A percentile compares a stretch with the other conserved stretches of the same genome.
Conservation (phyloP, 2,329 filamentous ascomycete genomes). For the Beauveria asiatica region DNA sequence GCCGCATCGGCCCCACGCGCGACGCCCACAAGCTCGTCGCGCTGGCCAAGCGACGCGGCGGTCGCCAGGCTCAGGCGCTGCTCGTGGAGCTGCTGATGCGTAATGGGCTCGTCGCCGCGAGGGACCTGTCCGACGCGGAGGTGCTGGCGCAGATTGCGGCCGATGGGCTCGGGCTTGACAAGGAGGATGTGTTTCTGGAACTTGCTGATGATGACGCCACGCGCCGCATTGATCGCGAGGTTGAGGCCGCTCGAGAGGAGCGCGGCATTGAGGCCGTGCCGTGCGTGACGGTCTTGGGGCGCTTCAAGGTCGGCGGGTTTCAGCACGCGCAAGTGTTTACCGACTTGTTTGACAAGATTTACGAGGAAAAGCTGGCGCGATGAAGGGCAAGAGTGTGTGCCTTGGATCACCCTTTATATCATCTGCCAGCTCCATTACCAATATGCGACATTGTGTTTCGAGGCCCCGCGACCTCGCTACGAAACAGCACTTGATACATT, state of each 20-base stretch:
- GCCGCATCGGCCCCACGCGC: slow-evolving; percentile 35
- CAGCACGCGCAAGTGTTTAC: slow-evolving; percentile 60
- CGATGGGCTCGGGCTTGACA: slow-evolving; percentile 22
- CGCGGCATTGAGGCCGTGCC: slow-evolving; percentile 56
- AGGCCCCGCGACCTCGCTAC: neutral
- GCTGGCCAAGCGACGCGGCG: slow-evolving; percentile 26
- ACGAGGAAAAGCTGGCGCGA: slow-evolving; percentile 12
- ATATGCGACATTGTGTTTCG: neutral
- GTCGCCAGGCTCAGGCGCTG: slow-evolving; percentile 26
- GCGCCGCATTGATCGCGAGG: slow-evolving; percentile 23
- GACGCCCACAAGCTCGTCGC: slow-evolving; percentile 40
- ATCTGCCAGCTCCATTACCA: too few species aligned
- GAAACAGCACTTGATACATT: neutral
- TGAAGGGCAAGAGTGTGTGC: too few species aligned
- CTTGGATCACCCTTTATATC: too few species aligned
- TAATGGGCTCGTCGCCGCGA: slow-evolving; percentile 32
- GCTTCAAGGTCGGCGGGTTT: slow-evolving; percentile 62
- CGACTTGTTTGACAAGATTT: slow-evolving; percentile 54
- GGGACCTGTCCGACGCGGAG: slow-evolving; percentile 31
- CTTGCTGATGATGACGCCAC: slow-evolving; percentile 23
- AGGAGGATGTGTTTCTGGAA: slow-evolving; percentile 19
- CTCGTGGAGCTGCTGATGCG: slow-evolving; percentile 34
- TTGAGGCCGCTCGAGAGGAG: slow-evolving; percentile 19
- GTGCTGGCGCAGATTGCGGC: slow-evolving; percentile 30
- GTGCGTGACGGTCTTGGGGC: slow-evolving; percentile 61